Evolutionary conservation across 73 alveolate genomes (phyloP).

Genomic region (Paramecium biaurelia): DNA sequence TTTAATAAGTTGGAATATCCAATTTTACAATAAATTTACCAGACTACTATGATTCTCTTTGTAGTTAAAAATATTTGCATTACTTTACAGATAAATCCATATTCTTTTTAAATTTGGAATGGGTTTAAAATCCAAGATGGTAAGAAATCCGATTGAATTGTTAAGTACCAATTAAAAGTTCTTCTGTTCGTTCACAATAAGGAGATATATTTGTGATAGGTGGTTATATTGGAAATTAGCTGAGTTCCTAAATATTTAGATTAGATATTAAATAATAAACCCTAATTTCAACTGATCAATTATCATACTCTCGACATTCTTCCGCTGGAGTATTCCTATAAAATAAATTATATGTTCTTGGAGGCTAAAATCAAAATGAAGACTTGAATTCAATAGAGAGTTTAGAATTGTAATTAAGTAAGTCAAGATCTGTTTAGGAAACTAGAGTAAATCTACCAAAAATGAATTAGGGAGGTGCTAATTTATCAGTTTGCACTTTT

Average conservation of each 20-base stretch:
- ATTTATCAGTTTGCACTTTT: constrained; percentile 17
- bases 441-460: not conserved
- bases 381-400: not conserved
- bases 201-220: constrained; percentile 43
- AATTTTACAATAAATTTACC: constrained; percentile 27
- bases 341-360: not conserved
- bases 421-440: not conserved
- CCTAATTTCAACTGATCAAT: not conserved
- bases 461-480: constrained; percentile 27
- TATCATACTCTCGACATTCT: not conserved
- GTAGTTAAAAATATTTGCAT: not conserved
- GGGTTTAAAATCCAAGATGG: constrained; percentile 8
- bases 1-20: not conserved
- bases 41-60: not conserved
- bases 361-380: not conserved
- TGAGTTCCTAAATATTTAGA: not conserved
- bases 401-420: not conserved
- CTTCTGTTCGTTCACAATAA: not conserved
- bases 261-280: not conserved
- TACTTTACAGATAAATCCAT: constrained; percentile 40
- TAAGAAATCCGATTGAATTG: not conserved
- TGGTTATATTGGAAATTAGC: not conserved
- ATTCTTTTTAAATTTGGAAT: not conserved
- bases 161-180: not conserved
- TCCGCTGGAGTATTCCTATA: not conserved